phyloP scores from a whole-genome alignment of 331 rosid genomes.

The Cucumis variabilis region DNA sequence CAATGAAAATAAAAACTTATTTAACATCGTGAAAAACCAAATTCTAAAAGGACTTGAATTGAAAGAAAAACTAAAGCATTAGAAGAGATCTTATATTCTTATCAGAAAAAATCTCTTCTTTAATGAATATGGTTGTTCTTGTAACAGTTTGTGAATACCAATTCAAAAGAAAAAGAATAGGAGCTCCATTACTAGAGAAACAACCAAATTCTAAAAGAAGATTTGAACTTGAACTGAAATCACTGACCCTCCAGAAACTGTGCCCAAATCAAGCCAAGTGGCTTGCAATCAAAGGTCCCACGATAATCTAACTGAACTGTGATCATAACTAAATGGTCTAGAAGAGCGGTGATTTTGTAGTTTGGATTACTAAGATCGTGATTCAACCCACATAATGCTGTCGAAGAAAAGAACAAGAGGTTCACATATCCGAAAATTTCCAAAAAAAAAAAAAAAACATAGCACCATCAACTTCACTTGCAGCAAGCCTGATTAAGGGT shows the following conservation, averaged over 20 bases:
- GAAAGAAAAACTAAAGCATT: neutral
- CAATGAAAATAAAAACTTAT: neutral
- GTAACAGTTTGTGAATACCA: neutral
- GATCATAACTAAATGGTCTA: constrained; percentile 94
- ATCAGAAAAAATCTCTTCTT: too few species aligned
- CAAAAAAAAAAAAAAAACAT: neutral
- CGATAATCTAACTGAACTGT: constrained; percentile 83
- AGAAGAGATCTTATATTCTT: too few species aligned
- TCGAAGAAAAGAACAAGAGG: constrained; percentile 28
- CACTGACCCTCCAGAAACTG: constrained; percentile 72
- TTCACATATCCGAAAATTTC: neutral
- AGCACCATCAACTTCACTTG: neutral
- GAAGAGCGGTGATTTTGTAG: constrained; percentile 90
- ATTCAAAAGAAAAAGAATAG: neutral
- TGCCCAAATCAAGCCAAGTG: constrained; percentile 97
- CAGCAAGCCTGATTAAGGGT: neutral
- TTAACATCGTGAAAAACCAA: neutral
- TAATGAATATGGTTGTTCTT: neutral
- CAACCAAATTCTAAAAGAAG: neutral
- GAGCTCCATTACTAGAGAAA: neutral
- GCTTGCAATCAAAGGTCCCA: constrained; percentile 97
- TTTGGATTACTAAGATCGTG: constrained; percentile 90
- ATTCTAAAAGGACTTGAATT: too few species aligned
- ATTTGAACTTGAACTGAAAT: neutral
- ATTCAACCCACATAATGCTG: constrained; percentile 93